Percentiles rank a stretch among this genome's conserved stretches.
phyloP scores from a whole-genome alignment of 163 green algal genomes.

The Chlorella variabilis region DNA sequence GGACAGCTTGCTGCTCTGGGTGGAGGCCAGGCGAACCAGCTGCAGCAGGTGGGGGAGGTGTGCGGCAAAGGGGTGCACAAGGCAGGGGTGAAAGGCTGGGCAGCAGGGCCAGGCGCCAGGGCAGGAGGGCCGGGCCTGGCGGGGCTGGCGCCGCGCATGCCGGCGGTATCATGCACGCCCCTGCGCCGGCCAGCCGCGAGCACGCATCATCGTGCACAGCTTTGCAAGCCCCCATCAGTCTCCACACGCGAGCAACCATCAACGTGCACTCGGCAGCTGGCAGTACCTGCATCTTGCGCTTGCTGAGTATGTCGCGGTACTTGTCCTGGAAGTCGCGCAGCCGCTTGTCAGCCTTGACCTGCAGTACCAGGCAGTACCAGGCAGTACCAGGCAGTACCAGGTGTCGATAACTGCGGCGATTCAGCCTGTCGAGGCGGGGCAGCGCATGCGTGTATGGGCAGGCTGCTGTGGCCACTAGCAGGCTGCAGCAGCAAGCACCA shows the following conservation, averaged over 20 bases:
- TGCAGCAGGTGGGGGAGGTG: not conserved
- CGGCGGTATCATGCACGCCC: not conserved
- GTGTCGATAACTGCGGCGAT: not conserved
- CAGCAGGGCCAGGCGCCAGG: not conserved
- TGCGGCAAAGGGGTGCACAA: not conserved
- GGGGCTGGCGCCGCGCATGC: no score
- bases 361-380: not conserved
- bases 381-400: not conserved
- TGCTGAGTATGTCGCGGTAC: slow-evolving; percentile 18
- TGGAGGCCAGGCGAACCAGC: slow-evolving; percentile 7
- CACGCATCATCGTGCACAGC: no score
- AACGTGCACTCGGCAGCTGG: no score
- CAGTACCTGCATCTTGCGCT: slow-evolving; percentile 4
- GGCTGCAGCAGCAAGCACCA: not conserved
- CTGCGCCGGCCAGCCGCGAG: no score
- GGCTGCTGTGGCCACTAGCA: not conserved
- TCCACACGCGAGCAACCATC: no score
- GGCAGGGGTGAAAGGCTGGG: not conserved
- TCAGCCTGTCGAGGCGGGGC: no score
- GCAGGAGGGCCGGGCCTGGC: no score
- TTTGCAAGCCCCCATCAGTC: no score
- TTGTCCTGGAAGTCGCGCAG: slow-evolving; percentile 39
- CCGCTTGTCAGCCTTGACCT: slow-evolving; percentile 32
- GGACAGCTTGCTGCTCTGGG: not conserved
- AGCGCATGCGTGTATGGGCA: no score